Percentiles rank a stretch among this genome's conserved stretches.
Evolutionary conservation across 148 eudicot species (phyloP).

Genomic region (Vaccinium corymbosum): DNA sequence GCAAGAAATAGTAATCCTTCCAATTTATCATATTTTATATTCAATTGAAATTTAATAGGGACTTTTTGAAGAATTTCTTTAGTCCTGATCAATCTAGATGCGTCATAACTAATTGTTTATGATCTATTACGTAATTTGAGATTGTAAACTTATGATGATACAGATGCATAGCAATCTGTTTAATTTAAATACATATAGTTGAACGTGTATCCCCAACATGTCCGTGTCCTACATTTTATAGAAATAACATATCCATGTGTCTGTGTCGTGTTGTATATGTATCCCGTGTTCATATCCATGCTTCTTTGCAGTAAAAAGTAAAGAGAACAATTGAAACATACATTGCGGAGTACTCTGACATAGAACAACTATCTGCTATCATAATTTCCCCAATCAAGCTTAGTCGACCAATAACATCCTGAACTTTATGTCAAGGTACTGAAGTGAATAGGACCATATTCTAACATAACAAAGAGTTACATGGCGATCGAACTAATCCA

Average conservation of each 20-base stretch:
- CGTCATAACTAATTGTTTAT: too few species aligned
- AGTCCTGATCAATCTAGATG: not conserved
- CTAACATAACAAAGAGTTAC: not conserved
- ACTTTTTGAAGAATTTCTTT: too few species aligned
- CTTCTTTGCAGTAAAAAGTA: too few species aligned
- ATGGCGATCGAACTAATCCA: not conserved
- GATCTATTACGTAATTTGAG: not conserved
- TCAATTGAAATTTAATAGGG: not conserved
- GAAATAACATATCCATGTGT: not conserved
- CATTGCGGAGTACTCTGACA: not conserved
- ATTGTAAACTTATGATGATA: not conserved
- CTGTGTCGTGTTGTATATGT: not conserved
- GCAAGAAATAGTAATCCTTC: not conserved
- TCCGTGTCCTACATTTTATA: not conserved
- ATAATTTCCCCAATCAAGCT: not conserved
- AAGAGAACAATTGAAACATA: not conserved
- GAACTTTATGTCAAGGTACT: not conserved
- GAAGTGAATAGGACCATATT: not conserved
- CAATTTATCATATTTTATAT: not conserved
- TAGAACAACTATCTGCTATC: not conserved
- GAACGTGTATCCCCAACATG: not conserved
- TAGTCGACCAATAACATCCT: not conserved
- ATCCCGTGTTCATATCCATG: not conserved
- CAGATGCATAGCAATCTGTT: too few species aligned
- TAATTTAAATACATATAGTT: too few species aligned